A percentile compares a stretch with the other conserved stretches of the same genome.
These are phyloP conservation scores for Tetrahymena malaccensis DNA, from an alignment of 73 alveolate species.

Conservation along the genomic window DNA sequence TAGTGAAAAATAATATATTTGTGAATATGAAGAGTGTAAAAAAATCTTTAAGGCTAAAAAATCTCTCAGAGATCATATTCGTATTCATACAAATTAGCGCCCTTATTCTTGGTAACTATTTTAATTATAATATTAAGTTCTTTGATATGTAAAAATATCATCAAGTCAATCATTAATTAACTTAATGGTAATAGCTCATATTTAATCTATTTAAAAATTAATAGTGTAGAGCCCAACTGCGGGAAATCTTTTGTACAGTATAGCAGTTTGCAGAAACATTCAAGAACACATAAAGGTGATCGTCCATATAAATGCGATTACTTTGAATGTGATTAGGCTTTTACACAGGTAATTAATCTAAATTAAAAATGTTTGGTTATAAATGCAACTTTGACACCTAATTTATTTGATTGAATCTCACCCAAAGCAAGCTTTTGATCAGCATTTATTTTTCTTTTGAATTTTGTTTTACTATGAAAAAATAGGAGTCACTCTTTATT, in stretches of 20 bases:
- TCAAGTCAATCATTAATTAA: background rate
- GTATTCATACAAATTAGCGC: background rate
- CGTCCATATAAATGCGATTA: slow-evolving; percentile 71
- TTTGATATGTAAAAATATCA: background rate
- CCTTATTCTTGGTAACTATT: background rate
- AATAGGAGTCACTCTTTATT: background rate
- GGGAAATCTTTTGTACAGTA: slow-evolving; percentile 27
- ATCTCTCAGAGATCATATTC: background rate
- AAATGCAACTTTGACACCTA: background rate
- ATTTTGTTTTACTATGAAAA: no score
- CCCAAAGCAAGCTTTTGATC: background rate
- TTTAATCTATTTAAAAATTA: background rate
- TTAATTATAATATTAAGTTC: background rate
- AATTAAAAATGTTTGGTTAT: background rate
- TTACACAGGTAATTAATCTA: slow-evolving; percentile 24
- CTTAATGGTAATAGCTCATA: background rate
- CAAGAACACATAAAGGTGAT: slow-evolving; percentile 84
- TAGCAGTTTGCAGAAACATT: slow-evolving; percentile 48
- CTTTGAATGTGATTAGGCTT: slow-evolving; percentile 66
- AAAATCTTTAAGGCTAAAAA: background rate
- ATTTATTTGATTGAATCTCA: background rate
- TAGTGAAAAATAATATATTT: background rate
- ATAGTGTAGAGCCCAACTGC: slow-evolving; percentile 5
- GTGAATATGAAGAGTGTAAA: background rate
- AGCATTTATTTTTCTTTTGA: no score